A percentile compares a stretch with the other conserved stretches of the same genome.
Evolutionary conservation across 1,284 basidiomycete species (phyloP).

Genomic region (Irpex rosettiformis): DNA sequence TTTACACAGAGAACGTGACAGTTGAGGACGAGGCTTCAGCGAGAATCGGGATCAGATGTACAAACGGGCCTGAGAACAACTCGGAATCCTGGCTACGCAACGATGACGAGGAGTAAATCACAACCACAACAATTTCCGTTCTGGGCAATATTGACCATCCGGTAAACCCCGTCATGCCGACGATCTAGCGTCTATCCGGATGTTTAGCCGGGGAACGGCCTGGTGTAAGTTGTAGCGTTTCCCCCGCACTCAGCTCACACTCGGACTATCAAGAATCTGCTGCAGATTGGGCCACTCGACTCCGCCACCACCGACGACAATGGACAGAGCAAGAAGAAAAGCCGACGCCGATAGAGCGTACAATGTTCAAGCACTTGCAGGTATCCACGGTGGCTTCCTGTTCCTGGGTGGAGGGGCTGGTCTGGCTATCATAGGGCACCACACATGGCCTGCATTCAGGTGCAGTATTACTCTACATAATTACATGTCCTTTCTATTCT

Average conservation of each 20-base stretch:
- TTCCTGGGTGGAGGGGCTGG: conserved; percentile 57
- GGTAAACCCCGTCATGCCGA: background rate
- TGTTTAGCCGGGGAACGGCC: background rate
- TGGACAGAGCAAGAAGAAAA: conserved; percentile 25
- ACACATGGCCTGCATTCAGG: conserved; percentile 77
- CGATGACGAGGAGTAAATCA: background rate
- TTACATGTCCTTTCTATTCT: background rate
- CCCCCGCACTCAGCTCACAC: too few species aligned
- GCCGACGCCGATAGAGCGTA: conserved; percentile 27
- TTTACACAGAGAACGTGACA: background rate
- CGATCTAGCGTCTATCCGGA: background rate
- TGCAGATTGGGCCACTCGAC: too few species aligned
- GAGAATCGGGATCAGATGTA: background rate
- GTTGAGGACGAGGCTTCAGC: background rate
- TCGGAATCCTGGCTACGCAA: too few species aligned
- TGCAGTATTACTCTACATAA: conserved; percentile 28
- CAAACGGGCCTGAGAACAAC: too few species aligned
- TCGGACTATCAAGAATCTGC: too few species aligned
- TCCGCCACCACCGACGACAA: too few species aligned
- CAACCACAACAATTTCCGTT: background rate
- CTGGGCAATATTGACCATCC: background rate
- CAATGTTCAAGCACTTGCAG: conserved; percentile 22
- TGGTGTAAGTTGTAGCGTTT: too few species aligned
- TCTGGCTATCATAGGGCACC: conserved; percentile 63
- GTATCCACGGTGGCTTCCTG: conserved; percentile 55